Base-by-base conservation (phyloP, 2,329 filamentous ascomycete species). In the Fusarium ambrosium region DNA sequence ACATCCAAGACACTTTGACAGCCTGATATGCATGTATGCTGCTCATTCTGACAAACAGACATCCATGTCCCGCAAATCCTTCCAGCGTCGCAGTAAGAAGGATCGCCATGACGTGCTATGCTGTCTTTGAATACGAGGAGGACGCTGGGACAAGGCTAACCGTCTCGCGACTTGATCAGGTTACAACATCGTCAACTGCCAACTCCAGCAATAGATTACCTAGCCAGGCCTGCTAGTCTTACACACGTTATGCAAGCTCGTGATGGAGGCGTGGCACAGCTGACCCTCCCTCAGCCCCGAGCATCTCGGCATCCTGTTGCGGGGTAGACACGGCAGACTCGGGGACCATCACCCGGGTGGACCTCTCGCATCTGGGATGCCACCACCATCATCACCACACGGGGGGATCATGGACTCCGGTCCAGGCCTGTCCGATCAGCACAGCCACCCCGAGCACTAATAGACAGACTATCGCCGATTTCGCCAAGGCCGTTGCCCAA, bases 221-320 rank as follows among this genome's bases (percentile, higher is more conserved):
- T 27, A n/a, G 36, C 36, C n/a, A 13, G n/a, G 36, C n/a, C 6
- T 34, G 32, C 29, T 64, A 37, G 36, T 41, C 48, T 43, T 20
- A 29, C 63, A 56, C 20, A 63, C 62, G 58, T 18, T 36, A 56
- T 39, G 24, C 45, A 61, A 29, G 39, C 36, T 27, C 53, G 34
- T 41, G 51, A 64, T 45, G 36, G 53, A 11, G 18, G 68, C 32
- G 37, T 72, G 68, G 68, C 56, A 72, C 71, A 73, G 68, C 32
- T 74, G 71, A 73, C 64, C 29, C 60, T 62, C 27, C 63, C 71
- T 37, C 68, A 64, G 68, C n/a, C 61, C 56, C 68, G 14, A n/a
- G 53, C 58, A 32, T 45, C 24, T 72, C 11, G 56, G 56, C 39
- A 45, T 14, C 53, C 13, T 39, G 37, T 29, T 69, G 68, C 64